Percentiles rank a stretch among this genome's conserved stretches.
Evolutionary conservation across 1,284 basidiomycete genomes (phyloP).

Genomic region (Rhodotorula mucilaginosa): DNA sequence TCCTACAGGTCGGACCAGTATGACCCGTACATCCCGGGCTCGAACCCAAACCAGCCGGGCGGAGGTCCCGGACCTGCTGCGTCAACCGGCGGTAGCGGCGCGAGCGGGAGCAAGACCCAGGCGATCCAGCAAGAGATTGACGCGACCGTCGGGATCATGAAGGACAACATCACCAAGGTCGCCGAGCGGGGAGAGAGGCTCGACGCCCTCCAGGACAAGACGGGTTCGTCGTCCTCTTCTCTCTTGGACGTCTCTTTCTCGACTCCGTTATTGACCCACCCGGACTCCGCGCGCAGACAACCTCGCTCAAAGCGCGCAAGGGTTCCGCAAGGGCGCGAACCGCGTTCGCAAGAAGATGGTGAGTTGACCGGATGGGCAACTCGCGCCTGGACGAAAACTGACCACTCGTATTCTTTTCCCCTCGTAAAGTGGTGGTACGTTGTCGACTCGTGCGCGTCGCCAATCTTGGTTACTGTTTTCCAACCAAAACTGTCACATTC

Average conservation of each 20-base stretch:
- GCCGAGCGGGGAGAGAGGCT: constrained; percentile 92
- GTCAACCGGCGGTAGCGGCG: constrained; percentile 2
- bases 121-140: constrained; percentile 93
- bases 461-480: constrained; percentile 3
- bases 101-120: constrained; percentile 61
- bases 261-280: neutral
- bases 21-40: constrained; percentile 87
- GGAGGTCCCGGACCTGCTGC: constrained; percentile 12
- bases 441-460: constrained; percentile 1
- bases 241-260: too few relatives aligned
- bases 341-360: constrained; percentile 72
- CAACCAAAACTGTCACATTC: neutral
- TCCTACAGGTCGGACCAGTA: constrained; percentile 65
- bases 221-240: constrained; percentile 61
- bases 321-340: constrained; percentile 95
- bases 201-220: constrained; percentile 95
- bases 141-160: constrained; percentile 93
- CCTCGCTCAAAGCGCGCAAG: constrained; percentile 96
- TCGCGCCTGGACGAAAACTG: neutral
- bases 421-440: constrained; percentile 37
- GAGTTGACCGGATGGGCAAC: constrained; percentile 13
- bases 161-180: constrained; percentile 94
- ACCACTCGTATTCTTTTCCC: neutral
- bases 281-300: constrained; percentile 64
- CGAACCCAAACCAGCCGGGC: constrained; percentile 20